These are phyloP conservation scores for Ziziphus jujuba DNA, from an alignment of 306 rosid species.

Conservation along the genomic window DNA sequence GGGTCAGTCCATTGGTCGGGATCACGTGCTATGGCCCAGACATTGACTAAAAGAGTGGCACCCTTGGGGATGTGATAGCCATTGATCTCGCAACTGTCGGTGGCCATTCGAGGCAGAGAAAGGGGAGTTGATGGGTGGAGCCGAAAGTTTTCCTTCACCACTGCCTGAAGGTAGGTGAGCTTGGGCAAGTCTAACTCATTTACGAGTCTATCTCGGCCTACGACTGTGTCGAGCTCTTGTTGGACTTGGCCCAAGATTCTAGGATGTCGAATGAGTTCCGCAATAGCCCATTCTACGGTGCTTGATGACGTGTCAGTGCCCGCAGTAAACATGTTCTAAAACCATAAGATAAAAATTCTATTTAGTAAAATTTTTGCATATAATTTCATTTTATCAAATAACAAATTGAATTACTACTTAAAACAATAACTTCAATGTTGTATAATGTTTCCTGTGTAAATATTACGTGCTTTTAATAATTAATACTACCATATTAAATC, in stretches of 20 bases:
- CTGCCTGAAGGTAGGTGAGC: constrained; percentile 67
- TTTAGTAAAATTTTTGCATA: too few species aligned
- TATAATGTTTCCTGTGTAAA: too few species aligned
- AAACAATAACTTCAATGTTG: too few species aligned
- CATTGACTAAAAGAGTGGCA: constrained; percentile 68
- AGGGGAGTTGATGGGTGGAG: constrained; percentile 92
- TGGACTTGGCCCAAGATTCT: constrained; percentile 42
- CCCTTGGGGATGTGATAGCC: constrained; percentile 70
- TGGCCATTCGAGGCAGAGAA: constrained; percentile 63
- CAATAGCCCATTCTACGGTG: constrained; percentile 75
- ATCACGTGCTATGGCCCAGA: constrained; percentile 82
- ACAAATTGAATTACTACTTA: too few species aligned
- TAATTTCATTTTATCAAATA: too few species aligned
- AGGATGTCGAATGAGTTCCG: constrained; percentile 61
- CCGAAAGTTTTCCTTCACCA: constrained; percentile 77
- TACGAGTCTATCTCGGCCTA: constrained; percentile 54
- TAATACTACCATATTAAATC: too few species aligned
- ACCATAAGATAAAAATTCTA: neutral
- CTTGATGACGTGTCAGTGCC: constrained; percentile 89
- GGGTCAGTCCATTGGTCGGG: constrained; percentile 58
- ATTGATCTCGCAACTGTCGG: constrained; percentile 50
- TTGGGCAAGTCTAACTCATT: constrained; percentile 49
- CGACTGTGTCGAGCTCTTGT: constrained; percentile 54
- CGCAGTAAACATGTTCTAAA: constrained; percentile 61
- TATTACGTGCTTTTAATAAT: too few species aligned